Evolutionary conservation across 495 filamentous ascomycete species (phyloP).

Genomic region (Aspergillus homomorphus): DNA sequence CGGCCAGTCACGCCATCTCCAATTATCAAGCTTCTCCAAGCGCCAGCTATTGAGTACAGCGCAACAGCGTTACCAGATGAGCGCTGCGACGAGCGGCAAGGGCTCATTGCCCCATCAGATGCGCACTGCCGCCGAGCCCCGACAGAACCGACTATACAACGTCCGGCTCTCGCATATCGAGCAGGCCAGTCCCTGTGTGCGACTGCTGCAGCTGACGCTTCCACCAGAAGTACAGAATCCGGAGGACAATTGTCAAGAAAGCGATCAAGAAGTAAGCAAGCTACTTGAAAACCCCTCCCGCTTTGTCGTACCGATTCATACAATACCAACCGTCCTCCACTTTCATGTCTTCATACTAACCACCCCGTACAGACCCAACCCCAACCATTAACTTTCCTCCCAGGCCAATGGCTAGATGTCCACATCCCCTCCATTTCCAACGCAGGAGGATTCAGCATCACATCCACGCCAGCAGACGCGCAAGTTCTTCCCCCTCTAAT

Average conservation of each 20-base stretch:
- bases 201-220: slow-evolving; percentile 47
- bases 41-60: background rate
- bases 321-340: too few species aligned
- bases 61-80: slow-evolving; percentile 25
- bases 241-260: slow-evolving; percentile 13
- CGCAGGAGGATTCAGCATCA: slow-evolving; percentile 84
- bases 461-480: slow-evolving; percentile 61
- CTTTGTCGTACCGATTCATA: too few species aligned
- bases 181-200: slow-evolving; percentile 45
- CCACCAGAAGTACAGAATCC: slow-evolving; percentile 22
- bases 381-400: slow-evolving; percentile 55
- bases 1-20: background rate
- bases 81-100: slow-evolving; percentile 27
- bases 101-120: slow-evolving; percentile 52
- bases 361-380: background rate
- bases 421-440: slow-evolving; percentile 62
- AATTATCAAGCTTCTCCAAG: background rate
- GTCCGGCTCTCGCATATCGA: slow-evolving; percentile 48
- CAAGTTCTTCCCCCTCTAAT: slow-evolving; percentile 27
- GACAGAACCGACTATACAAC: slow-evolving; percentile 54
- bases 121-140: slow-evolving; percentile 69
- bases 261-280: slow-evolving; percentile 13
- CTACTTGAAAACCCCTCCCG: slow-evolving; percentile 14
- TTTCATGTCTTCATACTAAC: too few species aligned
- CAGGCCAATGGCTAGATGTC: slow-evolving; percentile 92